phyloP scores from a whole-genome alignment of 257 asterid genomes.

The Orobanche coerulescens region DNA sequence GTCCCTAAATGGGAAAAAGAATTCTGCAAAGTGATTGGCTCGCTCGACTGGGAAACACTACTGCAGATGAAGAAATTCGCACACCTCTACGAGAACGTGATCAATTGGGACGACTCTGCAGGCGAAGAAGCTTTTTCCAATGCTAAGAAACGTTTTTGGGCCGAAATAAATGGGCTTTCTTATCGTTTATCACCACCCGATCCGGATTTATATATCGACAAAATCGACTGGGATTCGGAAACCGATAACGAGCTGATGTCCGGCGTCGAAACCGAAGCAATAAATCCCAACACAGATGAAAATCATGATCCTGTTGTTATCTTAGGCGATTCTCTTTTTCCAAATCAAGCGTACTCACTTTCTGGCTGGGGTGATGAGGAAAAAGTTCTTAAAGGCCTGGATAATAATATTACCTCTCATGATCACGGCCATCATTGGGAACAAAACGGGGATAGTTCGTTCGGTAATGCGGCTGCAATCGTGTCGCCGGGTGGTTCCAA shows the following conservation, averaged over 20 bases:
- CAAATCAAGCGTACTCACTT: conserved; percentile 27
- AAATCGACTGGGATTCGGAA: conserved; percentile 51
- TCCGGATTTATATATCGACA: conserved; percentile 55
- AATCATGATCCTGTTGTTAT: conserved; percentile 43
- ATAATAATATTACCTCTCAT: conserved; percentile 5
- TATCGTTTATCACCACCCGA: conserved; percentile 44
- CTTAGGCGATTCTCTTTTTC: conserved; percentile 48
- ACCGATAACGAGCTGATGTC: conserved; percentile 25
- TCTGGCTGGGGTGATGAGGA: conserved; percentile 67
- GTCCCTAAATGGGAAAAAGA: conserved; percentile 73
- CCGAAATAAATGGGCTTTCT: conserved; percentile 40
- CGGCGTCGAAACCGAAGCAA: conserved; percentile 33
- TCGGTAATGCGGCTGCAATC: conserved; percentile 18
- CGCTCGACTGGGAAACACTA: conserved; percentile 57
- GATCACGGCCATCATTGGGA: conserved; percentile 28
- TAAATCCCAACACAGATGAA: conserved; percentile 19
- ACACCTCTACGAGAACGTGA: conserved; percentile 47
- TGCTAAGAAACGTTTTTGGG: conserved; percentile 70
- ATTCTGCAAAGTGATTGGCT: conserved; percentile 59
- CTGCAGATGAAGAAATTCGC: conserved; percentile 43
- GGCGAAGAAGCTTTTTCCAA: conserved; percentile 56
- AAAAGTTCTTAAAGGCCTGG: conserved; percentile 25
- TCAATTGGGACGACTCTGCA: conserved; percentile 71
- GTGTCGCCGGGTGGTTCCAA: conserved; percentile 28
- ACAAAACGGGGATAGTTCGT: conserved; percentile 21